These are phyloP conservation scores for Hepatocystis sp. DNA, from an alignment of 169 alveolate genomes.

Conservation along the genomic window DNA sequence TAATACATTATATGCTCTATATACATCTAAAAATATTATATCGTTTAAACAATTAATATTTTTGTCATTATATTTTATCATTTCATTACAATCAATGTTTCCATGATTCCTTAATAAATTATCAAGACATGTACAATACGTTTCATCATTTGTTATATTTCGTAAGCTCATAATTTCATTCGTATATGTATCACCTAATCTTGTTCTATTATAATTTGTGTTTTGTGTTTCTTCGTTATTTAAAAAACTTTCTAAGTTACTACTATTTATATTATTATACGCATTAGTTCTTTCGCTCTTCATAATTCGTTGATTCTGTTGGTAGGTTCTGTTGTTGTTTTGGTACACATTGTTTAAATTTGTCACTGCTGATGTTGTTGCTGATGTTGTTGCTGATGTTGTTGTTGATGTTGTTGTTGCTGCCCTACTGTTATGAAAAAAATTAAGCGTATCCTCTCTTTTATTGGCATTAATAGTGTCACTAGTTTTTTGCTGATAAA, in stretches of 20 bases:
- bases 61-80: slow-evolving; percentile 74
- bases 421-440: too few relatives aligned
- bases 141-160: slow-evolving; percentile 68
- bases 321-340: too few relatives aligned
- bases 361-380: background rate
- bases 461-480: background rate
- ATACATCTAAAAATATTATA: slow-evolving; percentile 72
- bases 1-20: slow-evolving; percentile 75
- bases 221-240: slow-evolving; percentile 38
- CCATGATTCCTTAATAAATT: slow-evolving; percentile 76
- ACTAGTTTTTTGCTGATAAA: background rate
- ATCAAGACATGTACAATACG: slow-evolving; percentile 68
- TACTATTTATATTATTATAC: slow-evolving; percentile 25
- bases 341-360: background rate
- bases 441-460: too few relatives aligned
- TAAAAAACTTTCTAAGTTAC: slow-evolving; percentile 49
- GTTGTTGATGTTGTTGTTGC: too few relatives aligned
- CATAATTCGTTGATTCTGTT: too few relatives aligned
- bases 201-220: slow-evolving; percentile 19
- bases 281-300: too few relatives aligned
- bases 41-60: slow-evolving; percentile 74
- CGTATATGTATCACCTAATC: slow-evolving; percentile 39
- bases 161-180: slow-evolving; percentile 56
- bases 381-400: too few relatives aligned
- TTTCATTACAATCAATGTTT: slow-evolving; percentile 73